Evolutionary conservation across 768 basidiomycete genomes (phyloP), one percentile per base, ranked within the genome.

Genomic region (Boletus coccyginus): DNA sequence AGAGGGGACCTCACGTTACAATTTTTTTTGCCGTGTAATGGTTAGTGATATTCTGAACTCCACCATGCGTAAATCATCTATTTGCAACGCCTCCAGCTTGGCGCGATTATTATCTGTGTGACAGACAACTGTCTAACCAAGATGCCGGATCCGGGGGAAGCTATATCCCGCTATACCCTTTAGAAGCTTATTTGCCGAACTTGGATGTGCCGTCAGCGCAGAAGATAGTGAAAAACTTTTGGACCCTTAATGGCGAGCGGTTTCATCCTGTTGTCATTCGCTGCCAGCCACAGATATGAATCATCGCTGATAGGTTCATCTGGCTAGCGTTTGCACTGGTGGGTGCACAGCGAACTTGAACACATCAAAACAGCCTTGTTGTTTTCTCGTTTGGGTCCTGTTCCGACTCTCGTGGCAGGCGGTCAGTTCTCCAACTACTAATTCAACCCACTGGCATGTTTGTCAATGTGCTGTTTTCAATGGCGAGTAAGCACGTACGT

Each of bases 101-200:
- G 16, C n/a, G 32, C 29, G 17, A 40, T 49, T 36, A 43, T 42
- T 40, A 13, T n/a, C n/a, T n/a, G n/a, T n/a, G n/a, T n/a, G n/a
- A 32, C 27, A 10, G 11, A 43, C 9, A 33, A 40, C 45, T 13
- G 43, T 40, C 19, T 38, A 24, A 10, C 56, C 10, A 31, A 46
- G 31, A 0, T 19, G 33, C 40, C 43, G n/a, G 21, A 36, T 41
- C 40, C 7, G 51, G 31, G 33, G 29, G 41, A 31, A 10, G 46
- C 27, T 24, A 5, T 27, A 27, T 5, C 33, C 33, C 3, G 44
- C 29, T 41, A n/a, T 36, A 21, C 31, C 24, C 13, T 43, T 5
- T 11, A 11, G 29, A 52, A 57, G 44, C n/a, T 27, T 54, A 51
- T 53, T 53, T 38, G 45, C 47, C 53, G 57, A 53, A 58, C 36